Evolutionary conservation across 768 basidiomycete species (phyloP).

Genomic region (Gyrodon lividus): DNA sequence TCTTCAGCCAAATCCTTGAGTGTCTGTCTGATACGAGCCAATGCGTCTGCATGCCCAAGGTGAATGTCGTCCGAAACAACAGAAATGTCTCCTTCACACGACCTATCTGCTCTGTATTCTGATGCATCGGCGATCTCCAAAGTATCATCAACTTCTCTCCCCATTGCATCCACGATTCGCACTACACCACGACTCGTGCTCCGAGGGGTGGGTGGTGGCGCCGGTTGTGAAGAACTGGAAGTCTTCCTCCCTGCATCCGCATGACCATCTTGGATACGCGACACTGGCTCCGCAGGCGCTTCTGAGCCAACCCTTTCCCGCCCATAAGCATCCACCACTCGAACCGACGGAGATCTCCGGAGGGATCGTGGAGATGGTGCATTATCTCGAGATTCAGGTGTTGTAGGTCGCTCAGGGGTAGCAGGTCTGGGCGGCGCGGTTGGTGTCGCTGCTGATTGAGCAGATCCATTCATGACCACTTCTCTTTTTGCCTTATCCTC

Average conservation of each 20-base stretch:
- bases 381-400: constrained; percentile 26
- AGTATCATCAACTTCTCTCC: constrained; percentile 49
- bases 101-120: constrained; percentile 15
- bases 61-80: constrained; percentile 20
- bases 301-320: constrained; percentile 37
- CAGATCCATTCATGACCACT: constrained; percentile 4
- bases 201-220: constrained; percentile 20
- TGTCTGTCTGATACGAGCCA: constrained; percentile 57
- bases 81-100: constrained; percentile 21
- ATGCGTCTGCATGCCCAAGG: constrained; percentile 46
- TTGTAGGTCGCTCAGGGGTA: constrained; percentile 24
- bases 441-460: constrained; percentile 1
- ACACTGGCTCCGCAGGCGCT: neutral
- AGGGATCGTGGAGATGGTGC: constrained; percentile 33
- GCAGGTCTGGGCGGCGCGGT: constrained; percentile 9
- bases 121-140: constrained; percentile 33
- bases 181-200: constrained; percentile 41
- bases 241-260: constrained; percentile 20
- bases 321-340: constrained; percentile 74
- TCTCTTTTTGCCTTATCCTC: constrained; percentile 11
- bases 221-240: constrained; percentile 7
- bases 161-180: constrained; percentile 70
- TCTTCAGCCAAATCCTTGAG: constrained; percentile 56
- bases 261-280: constrained; percentile 6
- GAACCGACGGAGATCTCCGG: constrained; percentile 52